phyloP scores from a whole-genome alignment of 805 yeast genomes.

The Peterozyma xylosa region DNA sequence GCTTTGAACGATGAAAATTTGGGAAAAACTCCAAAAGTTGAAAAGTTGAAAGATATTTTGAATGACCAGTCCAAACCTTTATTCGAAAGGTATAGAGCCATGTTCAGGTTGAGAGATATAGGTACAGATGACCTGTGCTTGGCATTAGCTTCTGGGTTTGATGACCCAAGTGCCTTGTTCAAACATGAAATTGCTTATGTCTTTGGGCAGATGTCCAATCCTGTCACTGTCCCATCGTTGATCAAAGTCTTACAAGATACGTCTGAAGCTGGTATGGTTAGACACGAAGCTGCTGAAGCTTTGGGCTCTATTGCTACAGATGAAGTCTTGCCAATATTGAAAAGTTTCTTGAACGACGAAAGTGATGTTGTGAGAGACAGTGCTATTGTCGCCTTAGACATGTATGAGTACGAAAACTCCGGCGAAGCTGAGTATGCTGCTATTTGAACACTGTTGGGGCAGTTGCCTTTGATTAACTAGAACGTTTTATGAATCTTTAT shows the following conservation, averaged over 20 bases:
- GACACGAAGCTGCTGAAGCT: slow-evolving; percentile 99
- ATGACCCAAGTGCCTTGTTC: slow-evolving; percentile 87
- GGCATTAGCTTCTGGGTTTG: slow-evolving; percentile 86
- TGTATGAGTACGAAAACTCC: slow-evolving; percentile 94
- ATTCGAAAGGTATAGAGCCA: slow-evolving; percentile 94
- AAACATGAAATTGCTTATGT: slow-evolving; percentile 98
- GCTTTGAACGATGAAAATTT: slow-evolving; percentile 36
- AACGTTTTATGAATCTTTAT: neutral
- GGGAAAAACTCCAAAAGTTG: slow-evolving; percentile 50
- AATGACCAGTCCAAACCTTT: slow-evolving; percentile 73
- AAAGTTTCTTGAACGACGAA: slow-evolving; percentile 68
- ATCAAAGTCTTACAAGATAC: slow-evolving; percentile 72
- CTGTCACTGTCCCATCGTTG: slow-evolving; percentile 83
- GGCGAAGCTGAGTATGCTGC: slow-evolving; percentile 71
- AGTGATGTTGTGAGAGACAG: slow-evolving; percentile 93
- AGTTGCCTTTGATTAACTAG: slow-evolving; percentile 1
- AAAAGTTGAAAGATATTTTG: slow-evolving; percentile 56
- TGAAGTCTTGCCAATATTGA: slow-evolving; percentile 85
- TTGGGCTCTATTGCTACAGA: slow-evolving; percentile 95
- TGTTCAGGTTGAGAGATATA: slow-evolving; percentile 94
- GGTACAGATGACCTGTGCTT: slow-evolving; percentile 89
- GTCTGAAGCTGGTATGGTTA: slow-evolving; percentile 93
- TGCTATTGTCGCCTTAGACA: slow-evolving; percentile 94
- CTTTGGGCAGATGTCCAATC: slow-evolving; percentile 94
- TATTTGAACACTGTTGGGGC: slow-evolving; percentile 8